Conservation (phyloP, 2,329 filamentous ascomycete genomes). For the Ophioceras dolichostomum region DNA sequence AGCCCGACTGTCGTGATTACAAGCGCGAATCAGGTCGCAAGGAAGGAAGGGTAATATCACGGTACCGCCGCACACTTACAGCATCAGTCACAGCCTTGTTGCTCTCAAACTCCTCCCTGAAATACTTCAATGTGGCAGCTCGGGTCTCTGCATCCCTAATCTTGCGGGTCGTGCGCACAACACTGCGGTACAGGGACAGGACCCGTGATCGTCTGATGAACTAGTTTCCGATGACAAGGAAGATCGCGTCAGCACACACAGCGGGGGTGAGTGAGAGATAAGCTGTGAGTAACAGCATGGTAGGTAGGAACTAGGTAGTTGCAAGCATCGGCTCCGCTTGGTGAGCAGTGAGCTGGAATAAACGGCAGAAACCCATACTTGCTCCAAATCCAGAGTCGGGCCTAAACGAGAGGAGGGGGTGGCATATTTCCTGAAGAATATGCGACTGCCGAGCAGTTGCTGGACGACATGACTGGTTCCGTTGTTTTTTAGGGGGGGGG, state of each 20-base stretch:
- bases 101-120: constrained; percentile 48
- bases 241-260: background rate
- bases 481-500: too few relatives aligned
- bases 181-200: constrained; percentile 43
- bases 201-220: constrained; percentile 46
- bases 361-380: too few relatives aligned
- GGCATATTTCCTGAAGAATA: constrained; percentile 1
- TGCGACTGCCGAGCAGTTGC: too few relatives aligned
- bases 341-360: too few relatives aligned
- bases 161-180: constrained; percentile 39
- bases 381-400: constrained; percentile 41
- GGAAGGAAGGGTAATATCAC: background rate
- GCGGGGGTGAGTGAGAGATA: too few relatives aligned
- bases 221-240: constrained; percentile 24
- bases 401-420: constrained; percentile 18
- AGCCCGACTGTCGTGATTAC: background rate
- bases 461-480: too few relatives aligned
- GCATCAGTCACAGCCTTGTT: constrained; percentile 43
- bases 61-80: constrained; percentile 22
- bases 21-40: background rate
- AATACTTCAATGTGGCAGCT: constrained; percentile 43
- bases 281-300: constrained; percentile 1
- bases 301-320: too few relatives aligned
- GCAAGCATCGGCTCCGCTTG: too few relatives aligned
- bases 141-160: constrained; percentile 39